A percentile compares a stretch with the other conserved stretches of the same genome.
Conservation (phyloP, 2,329 filamentous ascomycete genomes). For the Plectosphaerella plurivora region DNA sequence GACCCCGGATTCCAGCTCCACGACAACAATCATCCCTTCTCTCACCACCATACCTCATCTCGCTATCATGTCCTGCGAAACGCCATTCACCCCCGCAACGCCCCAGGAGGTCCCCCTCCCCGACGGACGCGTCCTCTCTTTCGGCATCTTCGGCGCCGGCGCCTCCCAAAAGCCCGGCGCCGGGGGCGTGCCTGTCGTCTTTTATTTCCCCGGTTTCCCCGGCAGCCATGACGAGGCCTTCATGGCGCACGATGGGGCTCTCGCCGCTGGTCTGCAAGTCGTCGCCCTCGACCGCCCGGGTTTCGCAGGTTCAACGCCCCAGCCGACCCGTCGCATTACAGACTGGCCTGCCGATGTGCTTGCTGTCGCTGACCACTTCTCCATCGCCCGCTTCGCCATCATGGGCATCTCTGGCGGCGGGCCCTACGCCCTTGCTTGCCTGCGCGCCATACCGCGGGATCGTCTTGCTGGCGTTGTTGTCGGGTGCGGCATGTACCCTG, state of each 20-base stretch:
- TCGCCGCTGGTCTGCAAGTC: slow-evolving; percentile 22
- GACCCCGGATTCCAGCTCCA: no score
- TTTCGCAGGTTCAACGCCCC: slow-evolving; percentile 31
- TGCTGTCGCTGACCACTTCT: slow-evolving; percentile 19
- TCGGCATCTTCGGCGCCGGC: neutral
- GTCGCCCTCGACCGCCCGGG: slow-evolving; percentile 36
- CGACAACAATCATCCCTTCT: no score
- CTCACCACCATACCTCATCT: no score
- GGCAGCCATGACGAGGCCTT: slow-evolving; percentile 31
- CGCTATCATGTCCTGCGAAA: neutral
- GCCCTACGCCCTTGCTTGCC: slow-evolving; percentile 30
- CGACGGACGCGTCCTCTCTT: slow-evolving; percentile 1
- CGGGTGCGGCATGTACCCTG: slow-evolving; percentile 23
- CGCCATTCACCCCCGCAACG: neutral
- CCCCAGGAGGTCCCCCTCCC: neutral
- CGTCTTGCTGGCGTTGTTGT: slow-evolving; percentile 30
- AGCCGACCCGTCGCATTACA: slow-evolving; percentile 21
- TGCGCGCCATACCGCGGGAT: slow-evolving; percentile 18
- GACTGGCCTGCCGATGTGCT: slow-evolving; percentile 29
- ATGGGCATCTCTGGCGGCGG: slow-evolving; percentile 29
- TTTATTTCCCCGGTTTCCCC: slow-evolving; percentile 36
- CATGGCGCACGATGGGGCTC: slow-evolving; percentile 17
- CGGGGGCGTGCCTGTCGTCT: neutral
- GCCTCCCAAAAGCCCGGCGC: neutral
- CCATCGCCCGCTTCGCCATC: slow-evolving; percentile 22